Conservation (phyloP, 352 stramenopile species). For the Thraustochytrium sp. region DNA sequence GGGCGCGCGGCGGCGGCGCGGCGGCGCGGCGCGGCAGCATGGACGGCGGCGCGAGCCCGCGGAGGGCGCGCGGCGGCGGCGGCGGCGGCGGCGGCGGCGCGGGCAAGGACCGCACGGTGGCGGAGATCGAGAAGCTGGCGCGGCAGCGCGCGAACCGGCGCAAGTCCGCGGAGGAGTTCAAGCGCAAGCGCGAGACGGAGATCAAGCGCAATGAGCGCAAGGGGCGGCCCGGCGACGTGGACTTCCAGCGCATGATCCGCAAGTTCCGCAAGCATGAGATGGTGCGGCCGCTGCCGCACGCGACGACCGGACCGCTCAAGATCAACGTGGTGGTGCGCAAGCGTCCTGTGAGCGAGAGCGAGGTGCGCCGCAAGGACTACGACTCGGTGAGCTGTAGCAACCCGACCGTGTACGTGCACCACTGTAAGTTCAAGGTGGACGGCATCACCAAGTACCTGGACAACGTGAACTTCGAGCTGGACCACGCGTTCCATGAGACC, state of each 20-base stretch:
- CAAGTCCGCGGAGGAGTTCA: constrained; percentile 71
- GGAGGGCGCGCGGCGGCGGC: not conserved
- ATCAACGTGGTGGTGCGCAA: constrained; percentile 95
- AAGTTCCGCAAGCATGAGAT: constrained; percentile 55
- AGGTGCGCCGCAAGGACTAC: constrained; percentile 73
- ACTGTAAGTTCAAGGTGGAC: constrained; percentile 94
- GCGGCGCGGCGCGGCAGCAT: no score
- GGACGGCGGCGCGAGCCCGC: not conserved
- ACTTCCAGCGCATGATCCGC: constrained; percentile 83
- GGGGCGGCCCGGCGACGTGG: constrained; percentile 73
- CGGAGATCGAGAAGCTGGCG: constrained; percentile 57
- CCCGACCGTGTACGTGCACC: constrained; percentile 86
- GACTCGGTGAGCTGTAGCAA: constrained; percentile 91
- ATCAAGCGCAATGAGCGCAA: constrained; percentile 69
- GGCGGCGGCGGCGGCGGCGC: not conserved
- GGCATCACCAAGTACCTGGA: constrained; percentile 97
- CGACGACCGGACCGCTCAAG: constrained; percentile 51
- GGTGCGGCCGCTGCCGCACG: not conserved
- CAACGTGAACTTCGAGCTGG: constrained; percentile 87
- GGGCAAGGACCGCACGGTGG: constrained; percentile 38
- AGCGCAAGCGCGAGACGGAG: constrained; percentile 72
- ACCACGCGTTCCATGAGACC: constrained; percentile 89
- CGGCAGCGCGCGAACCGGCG: constrained; percentile 72
- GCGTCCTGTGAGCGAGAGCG: constrained; percentile 80
- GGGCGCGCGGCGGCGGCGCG: no score